These are phyloP conservation scores for Bonia amplexicaulis DNA, from an alignment of 176 grass and related monocot species.

Conservation along the genomic window DNA sequence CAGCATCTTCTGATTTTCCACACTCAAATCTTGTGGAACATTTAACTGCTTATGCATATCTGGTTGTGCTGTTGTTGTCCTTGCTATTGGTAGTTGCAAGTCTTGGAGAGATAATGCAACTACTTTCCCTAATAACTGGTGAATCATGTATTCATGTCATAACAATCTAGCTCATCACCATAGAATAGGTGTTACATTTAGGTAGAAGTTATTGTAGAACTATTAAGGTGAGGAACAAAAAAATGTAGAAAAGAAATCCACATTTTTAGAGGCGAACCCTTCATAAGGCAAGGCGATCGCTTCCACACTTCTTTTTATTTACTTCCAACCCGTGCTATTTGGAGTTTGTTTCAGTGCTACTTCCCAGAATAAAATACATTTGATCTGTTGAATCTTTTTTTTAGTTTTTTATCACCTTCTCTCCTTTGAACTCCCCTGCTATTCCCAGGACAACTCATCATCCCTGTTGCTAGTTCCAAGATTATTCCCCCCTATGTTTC, in stretches of 20 bases:
- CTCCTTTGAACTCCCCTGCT: background rate
- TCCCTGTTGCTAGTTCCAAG: background rate
- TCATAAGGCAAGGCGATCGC: background rate
- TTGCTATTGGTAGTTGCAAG: background rate
- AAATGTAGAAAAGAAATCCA: background rate
- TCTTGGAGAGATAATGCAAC: background rate
- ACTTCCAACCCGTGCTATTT: background rate
- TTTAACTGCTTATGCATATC: background rate
- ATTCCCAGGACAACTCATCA: background rate
- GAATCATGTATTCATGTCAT: background rate
- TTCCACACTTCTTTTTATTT: background rate
- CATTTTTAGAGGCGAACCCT: background rate
- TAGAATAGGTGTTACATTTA: background rate
- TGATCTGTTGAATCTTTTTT: background rate
- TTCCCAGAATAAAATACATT: background rate
- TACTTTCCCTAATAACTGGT: background rate
- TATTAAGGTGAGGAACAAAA: background rate
- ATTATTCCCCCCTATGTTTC: background rate
- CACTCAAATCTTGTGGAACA: background rate
- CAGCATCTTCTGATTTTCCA: background rate
- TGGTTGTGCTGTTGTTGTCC: conserved; percentile 9
- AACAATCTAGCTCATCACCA: background rate
- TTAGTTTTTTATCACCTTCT: background rate
- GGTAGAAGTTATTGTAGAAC: background rate
- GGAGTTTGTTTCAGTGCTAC: background rate